These are phyloP conservation scores for Eucalyptus brandiana DNA, from an alignment of 345 rosid genomes.

Conservation along the genomic window DNA sequence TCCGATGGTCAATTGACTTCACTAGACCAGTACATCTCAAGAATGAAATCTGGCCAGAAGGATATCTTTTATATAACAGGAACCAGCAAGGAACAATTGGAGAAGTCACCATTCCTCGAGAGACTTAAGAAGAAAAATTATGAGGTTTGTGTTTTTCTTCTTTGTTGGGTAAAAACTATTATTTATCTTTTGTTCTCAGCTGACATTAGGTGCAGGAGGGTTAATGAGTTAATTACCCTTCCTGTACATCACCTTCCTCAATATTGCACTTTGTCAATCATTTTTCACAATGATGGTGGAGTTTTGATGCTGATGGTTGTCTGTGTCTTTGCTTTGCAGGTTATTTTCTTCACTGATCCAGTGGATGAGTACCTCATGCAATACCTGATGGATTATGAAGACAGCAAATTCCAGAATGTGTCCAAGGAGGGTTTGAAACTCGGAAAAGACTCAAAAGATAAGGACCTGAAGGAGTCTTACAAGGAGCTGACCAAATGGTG, in stretches of 20 bases:
- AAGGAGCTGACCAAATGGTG: slow-evolving; percentile 97
- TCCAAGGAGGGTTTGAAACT: slow-evolving; percentile 90
- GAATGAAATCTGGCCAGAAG: slow-evolving; percentile 82
- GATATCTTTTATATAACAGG: slow-evolving; percentile 98
- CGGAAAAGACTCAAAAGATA: slow-evolving; percentile 63
- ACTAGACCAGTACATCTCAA: slow-evolving; percentile 88
- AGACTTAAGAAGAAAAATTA: slow-evolving; percentile 90
- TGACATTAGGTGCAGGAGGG: neutral
- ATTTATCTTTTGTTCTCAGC: neutral
- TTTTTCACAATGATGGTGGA: neutral
- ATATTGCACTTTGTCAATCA: neutral
- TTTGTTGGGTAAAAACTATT: neutral
- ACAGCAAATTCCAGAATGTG: slow-evolving; percentile 88
- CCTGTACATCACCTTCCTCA: neutral
- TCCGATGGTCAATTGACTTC: slow-evolving; percentile 94
- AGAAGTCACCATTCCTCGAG: slow-evolving; percentile 94
- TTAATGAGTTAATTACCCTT: neutral
- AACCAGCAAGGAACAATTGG: slow-evolving; percentile 80
- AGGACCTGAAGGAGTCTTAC: slow-evolving; percentile 87
- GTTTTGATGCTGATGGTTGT: neutral
- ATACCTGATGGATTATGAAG: slow-evolving; percentile 95
- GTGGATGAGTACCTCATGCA: slow-evolving; percentile 98
- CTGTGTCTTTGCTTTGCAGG: slow-evolving; percentile 24
- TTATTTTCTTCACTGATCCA: slow-evolving; percentile 94
- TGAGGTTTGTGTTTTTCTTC: slow-evolving; percentile 30